A percentile compares a stretch with the other conserved stretches of the same genome.
phyloP scores from a whole-genome alignment of 75 land plant genomes.

The Picea glauca region DNA sequence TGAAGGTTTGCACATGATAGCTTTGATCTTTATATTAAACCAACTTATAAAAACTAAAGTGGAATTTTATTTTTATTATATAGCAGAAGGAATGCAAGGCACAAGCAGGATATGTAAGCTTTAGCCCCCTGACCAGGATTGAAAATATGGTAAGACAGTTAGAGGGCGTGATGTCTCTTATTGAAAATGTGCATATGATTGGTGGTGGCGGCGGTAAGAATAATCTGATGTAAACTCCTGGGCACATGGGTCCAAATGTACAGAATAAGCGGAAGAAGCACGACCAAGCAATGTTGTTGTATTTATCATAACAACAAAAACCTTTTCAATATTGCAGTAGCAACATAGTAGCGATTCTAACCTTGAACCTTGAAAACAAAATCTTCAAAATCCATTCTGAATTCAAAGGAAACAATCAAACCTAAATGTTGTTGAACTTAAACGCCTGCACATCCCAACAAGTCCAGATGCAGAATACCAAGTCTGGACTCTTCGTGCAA shows the following conservation, averaged over 20 bases:
- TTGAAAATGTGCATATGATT: slow-evolving; percentile 50
- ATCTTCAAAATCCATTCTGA: background rate
- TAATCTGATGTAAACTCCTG: slow-evolving; percentile 39
- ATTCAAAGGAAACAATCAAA: background rate
- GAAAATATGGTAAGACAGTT: slow-evolving; percentile 68
- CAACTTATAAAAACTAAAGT: too few relatives aligned
- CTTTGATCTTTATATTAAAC: too few relatives aligned
- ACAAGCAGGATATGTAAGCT: slow-evolving; percentile 27
- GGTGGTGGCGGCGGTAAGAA: background rate
- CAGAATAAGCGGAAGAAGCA: background rate
- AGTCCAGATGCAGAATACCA: too few relatives aligned
- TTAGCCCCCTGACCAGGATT: slow-evolving; percentile 46
- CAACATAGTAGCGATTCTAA: too few relatives aligned
- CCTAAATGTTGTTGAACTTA: background rate
- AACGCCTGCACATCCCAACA: background rate
- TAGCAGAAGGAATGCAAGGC: slow-evolving; percentile 18
- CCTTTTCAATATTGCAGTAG: background rate
- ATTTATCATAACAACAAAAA: background rate
- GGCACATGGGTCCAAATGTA: slow-evolving; percentile 50
- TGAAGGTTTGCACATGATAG: too few relatives aligned
- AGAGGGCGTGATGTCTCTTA: slow-evolving; percentile 58
- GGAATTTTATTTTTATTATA: too few relatives aligned
- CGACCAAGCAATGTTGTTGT: background rate
- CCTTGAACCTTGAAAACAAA: too few relatives aligned
- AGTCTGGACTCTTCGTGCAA: too few relatives aligned